Percentiles rank a stretch among this genome's conserved stretches.
Conservation (phyloP, 2,329 filamentous ascomycete genomes). For the Byssoonygena ceratinophila region DNA sequence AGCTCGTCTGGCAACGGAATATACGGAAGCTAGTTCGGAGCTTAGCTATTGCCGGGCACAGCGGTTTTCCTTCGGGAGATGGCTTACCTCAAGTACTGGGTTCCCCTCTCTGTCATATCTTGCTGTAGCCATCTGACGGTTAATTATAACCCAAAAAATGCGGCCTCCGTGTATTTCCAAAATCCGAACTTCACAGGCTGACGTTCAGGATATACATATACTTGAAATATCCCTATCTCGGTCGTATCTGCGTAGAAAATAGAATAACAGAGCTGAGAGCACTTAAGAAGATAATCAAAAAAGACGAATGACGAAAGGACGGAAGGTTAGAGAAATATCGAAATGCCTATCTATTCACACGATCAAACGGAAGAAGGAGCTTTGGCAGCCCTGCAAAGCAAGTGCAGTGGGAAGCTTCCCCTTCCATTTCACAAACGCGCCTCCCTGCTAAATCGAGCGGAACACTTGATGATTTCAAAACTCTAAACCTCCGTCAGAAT, state of each 20-base stretch:
- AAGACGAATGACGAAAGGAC: neutral
- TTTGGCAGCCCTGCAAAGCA: neutral
- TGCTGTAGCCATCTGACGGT: neutral
- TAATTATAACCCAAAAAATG: neutral
- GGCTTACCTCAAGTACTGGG: constrained; percentile 15
- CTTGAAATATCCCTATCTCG: neutral
- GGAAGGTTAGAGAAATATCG: neutral
- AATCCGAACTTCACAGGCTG: too few species aligned
- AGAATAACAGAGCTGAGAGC: neutral
- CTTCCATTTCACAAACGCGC: neutral
- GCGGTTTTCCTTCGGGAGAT: neutral
- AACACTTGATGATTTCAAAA: too few species aligned
- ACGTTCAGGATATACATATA: neutral
- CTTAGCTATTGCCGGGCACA: too few species aligned
- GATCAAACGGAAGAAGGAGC: neutral
- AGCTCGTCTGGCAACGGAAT: constrained; percentile 5
- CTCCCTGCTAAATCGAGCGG: too few species aligned
- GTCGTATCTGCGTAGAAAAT: neutral
- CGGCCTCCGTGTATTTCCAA: neutral
- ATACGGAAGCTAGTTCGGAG: constrained; percentile 13
- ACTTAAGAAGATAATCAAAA: too few species aligned
- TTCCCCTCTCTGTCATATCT: constrained; percentile 10
- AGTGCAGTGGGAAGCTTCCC: neutral
- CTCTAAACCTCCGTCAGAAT: too few species aligned
- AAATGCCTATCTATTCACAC: neutral